Evolutionary conservation across 140 eudicot genomes (phyloP), one percentile per base, ranked within the genome.

Genomic region (Bidens hawaiensis): DNA sequence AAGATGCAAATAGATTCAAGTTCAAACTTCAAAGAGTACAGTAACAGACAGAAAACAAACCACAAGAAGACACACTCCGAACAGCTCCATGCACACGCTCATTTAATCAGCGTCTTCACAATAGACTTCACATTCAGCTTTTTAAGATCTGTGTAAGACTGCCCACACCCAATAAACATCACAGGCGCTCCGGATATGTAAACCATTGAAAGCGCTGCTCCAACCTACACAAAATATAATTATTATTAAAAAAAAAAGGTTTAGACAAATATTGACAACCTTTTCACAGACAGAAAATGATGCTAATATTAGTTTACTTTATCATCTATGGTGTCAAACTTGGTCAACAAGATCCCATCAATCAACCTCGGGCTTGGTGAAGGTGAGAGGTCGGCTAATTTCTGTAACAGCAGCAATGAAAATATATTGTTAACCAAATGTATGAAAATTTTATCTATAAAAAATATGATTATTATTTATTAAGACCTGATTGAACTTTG

Each of bases 151-250:
- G 97, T 85, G 48, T 94, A 94, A 7, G 95, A 94, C 76, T 94
- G 99, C 10, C 99, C 99, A 71, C 99, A 94, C 15, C 99, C 97
- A 19, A 94, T 89, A 74, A 94, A 94, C 99, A 94, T 94, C 63
- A 94, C 99, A 10, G 99, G 99, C 9, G 97, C 75, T 73, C 99
- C 97, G 2, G 99, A 94, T 49, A 94, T 83, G 86, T 94, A 94
- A 16, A 94, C 99, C 97, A 94, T 94, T 3, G 97, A 94, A 19
- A 94, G 79, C 14, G 97, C 99, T 56, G 99, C 99, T 57, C 99
- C 99, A 57, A 94, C 99, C 99, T 94, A 75, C 25, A 72, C n/a
- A 55, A 28, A 28, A n/a, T n/a, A n/a, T n/a, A 36, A 36, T 1
- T 8, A 9, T 8, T 4, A 30, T 30, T 10, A 2, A 6, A 6